Evolutionary conservation across 768 basidiomycete genomes (phyloP), one percentile per base, ranked within the genome.

Genomic region (Trametes cingulata): DNA sequence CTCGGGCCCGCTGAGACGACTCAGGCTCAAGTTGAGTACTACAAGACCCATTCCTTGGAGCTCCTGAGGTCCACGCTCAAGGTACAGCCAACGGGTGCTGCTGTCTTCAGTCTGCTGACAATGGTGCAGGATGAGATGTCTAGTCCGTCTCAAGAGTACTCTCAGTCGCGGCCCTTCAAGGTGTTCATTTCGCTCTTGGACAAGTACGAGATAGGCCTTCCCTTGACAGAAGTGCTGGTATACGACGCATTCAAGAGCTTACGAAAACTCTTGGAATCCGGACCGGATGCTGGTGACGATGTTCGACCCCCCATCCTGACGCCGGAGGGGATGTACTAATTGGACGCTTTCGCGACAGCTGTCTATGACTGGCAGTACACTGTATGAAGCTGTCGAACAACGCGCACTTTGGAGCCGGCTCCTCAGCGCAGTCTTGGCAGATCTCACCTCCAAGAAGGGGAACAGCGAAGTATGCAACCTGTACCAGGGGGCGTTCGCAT

Each of bases 351-450:
- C 14, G 22, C 15, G 6, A 37, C 58, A 92, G 91, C 73, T 92
- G 37, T 80, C 80, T 15, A 86, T 91, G 81, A 94, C 95, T 0
- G 93, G 92, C 0, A 88, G 83, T 62, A 91, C 92, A 1, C 77
- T 99, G 0, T 93, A 95, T 64, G 95, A 98, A 72, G 88, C 91
- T n/a, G 82, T 90, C 15, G 97, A 99, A 61, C 97, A 95, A 2
- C 83, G 85, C 54, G 78, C 93, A 42, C 77, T 94, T 4, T 99
- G 96, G 96, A 88, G 85, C 65, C 82, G 86, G 46, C 68, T 99
- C 0, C 79, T 92, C 52, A 67, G 73, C 40, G 72, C 79, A 7
- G 74, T 88, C n/a, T 77, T 88, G 61, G 64, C 75, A 1, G 85
- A 88, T 57, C 73, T 92, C 15, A 70, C 69, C 2, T 79, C 78